Evolutionary conservation across 441 rosid genomes (phyloP), one percentile per base, ranked within the genome.

Genomic region (Pelargonium citronellum): DNA sequence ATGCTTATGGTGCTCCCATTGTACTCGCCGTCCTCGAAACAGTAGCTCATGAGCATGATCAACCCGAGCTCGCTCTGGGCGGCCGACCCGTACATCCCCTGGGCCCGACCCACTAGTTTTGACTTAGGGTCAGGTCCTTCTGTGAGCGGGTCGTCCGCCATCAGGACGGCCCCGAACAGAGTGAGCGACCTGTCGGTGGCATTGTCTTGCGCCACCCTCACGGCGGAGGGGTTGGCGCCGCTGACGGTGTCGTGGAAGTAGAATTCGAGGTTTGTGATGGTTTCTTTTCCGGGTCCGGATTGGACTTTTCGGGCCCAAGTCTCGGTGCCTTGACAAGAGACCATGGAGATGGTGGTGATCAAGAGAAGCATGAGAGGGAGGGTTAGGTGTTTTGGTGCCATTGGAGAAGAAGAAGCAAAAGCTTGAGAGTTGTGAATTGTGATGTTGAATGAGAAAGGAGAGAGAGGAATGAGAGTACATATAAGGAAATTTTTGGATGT

Each of bases 191-290:
- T 47, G 16, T 3, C 55, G 15, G 55, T 12, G 55, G 55, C n/a
- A 4, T 47, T 11, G 55, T 16, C 55, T n/a, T 11, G 55, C 12
- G 55, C 55, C 55, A 47, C 55, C 55, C 15, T 10, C 15, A 12
- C n/a, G 15, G 55, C 55, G 55, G 15, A 6, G 5, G 57, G 57
- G 57, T 0, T 13, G 57, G 57, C n/a, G 2, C 57, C 16, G 16
- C 15, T 49, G 57, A 49, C 57, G 57, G 16, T 49, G 57, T 49
- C 57, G 57, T 49, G 57, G 57, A 49, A 49, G 57, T 49, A 49
- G 57, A 49, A 49, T 49, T 49, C 57, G 16, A 49, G 57, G 57
- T 49, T 13, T 5, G 57, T 13, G 15, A 49, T 5, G 15, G 57
- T 8, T 3, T 46, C 13, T 46, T 46, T 46, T 49, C 57, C 57